Base-by-base conservation (phyloP, 208 protist genomes). In the Trypanosoma platydactyli region DNA sequence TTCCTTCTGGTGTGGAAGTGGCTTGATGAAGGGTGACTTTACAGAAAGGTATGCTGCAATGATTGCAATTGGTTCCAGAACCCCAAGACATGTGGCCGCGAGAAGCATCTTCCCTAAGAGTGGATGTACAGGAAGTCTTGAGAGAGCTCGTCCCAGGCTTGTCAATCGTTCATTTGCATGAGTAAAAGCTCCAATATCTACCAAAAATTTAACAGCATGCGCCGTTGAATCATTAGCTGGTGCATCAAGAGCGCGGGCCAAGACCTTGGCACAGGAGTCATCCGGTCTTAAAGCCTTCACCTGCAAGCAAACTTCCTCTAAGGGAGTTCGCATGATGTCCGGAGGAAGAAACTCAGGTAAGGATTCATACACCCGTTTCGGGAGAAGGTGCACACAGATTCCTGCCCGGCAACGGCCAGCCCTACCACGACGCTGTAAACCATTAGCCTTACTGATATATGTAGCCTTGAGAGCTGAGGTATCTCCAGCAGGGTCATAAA, bases 331-430 rank as follows among this genome's bases (percentile, higher is more conserved):
- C 54, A 97, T 59, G 53, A 98, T 98, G 66, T 98, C 92, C 13
- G 96, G 96, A 18, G 80, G 73, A 15, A 94, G 80, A 73, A 89
- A 99, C 60, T 77, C 98, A 56, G 68, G 99, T 91, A 69, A 97
- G 73, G 22, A 42, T 35, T 84, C 71, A 67, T 96, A 98, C 20
- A 67, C 62, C 5, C 40, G 56, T 25, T 76, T 66, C 13, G 91
- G 89, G 41, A 94, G 84, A 45, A 97, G 71, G 59, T 93, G 85
- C 41, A 91, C 73, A 71, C 92, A 97, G 12, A 91, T 68, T 20
- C 95, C 95, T 15, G 76, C 50, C 52, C 79, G 83, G 61, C 92
- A 95, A 50, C 95, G 91, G 20, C 94, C 94, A n/a, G 96, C 96
- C 52, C 96, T 83, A 25, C 96, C 96, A 18, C 81, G 59, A 24